Evolutionary conservation across 352 stramenopile genomes (phyloP).

Genomic region (Paralagenidium karlingii): DNA sequence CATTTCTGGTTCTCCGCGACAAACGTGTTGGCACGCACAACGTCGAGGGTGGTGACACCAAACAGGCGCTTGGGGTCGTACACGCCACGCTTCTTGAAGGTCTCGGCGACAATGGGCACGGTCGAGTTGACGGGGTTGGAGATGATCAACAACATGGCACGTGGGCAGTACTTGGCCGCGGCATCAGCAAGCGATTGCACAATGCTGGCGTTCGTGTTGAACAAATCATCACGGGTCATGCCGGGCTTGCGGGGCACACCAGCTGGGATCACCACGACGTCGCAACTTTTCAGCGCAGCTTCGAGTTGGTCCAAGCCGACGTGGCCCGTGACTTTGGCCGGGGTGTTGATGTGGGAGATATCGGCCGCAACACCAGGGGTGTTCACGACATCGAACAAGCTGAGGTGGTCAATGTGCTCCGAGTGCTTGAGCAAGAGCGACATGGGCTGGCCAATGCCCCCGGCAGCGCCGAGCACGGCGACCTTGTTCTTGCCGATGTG

Average conservation of each 20-base stretch:
- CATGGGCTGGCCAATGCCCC: slow-evolving; percentile 97
- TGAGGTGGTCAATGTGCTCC: slow-evolving; percentile 92
- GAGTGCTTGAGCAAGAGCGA: slow-evolving; percentile 97
- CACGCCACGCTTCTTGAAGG: slow-evolving; percentile 92
- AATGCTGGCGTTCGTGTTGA: slow-evolving; percentile 94
- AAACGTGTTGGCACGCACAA: slow-evolving; percentile 97
- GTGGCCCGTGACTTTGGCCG: slow-evolving; percentile 57
- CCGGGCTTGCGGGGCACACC: slow-evolving; percentile 98
- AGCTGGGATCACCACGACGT: slow-evolving; percentile 98
- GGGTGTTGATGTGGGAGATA: slow-evolving; percentile 89
- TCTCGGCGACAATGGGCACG: slow-evolving; percentile 98
- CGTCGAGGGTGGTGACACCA: slow-evolving; percentile 98
- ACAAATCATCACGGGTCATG: slow-evolving; percentile 94
- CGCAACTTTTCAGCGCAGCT: slow-evolving; percentile 57
- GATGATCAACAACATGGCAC: slow-evolving; percentile 96
- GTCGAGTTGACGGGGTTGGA: slow-evolving; percentile 99
- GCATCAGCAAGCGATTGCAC: slow-evolving; percentile 92
- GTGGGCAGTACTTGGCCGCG: slow-evolving; percentile 92
- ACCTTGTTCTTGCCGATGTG: slow-evolving; percentile 62
- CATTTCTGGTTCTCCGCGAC: slow-evolving; percentile 63
- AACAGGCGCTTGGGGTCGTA: slow-evolving; percentile 97
- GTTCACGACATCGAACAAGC: slow-evolving; percentile 97
- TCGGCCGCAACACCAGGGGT: slow-evolving; percentile 97
- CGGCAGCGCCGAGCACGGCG: slow-evolving; percentile 86
- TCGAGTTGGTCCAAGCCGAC: slow-evolving; percentile 70